phyloP scores from a whole-genome alignment of 148 eudicot species.

The Cornus florida region DNA sequence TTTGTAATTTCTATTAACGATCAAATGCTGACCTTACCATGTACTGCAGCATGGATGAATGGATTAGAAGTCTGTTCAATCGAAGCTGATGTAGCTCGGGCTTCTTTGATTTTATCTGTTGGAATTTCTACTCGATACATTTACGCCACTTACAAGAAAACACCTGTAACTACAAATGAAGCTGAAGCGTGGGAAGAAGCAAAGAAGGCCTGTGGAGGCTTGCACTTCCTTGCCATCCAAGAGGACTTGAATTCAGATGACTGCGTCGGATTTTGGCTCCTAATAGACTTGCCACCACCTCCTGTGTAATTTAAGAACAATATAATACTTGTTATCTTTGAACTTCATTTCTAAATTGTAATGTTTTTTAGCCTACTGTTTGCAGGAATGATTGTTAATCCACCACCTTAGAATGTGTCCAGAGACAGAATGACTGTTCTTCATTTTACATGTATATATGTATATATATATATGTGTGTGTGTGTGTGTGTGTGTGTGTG shows the following conservation, averaged over 20 bases:
- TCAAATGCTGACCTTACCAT: not conserved
- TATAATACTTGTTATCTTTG: not conserved
- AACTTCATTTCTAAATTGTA: not conserved
- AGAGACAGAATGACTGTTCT: no score
- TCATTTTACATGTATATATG: no score
- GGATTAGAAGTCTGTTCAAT: constrained; percentile 90
- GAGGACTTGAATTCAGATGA: constrained; percentile 80
- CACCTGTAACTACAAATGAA: constrained; percentile 62
- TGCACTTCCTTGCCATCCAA: constrained; percentile 95
- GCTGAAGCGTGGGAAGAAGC: constrained; percentile 87
- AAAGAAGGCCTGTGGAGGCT: constrained; percentile 28
- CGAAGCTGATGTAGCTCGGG: constrained; percentile 70
- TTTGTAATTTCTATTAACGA: not conserved
- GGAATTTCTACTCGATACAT: constrained; percentile 76
- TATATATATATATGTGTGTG: no score
- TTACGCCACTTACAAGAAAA: constrained; percentile 79
- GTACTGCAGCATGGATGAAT: constrained; percentile 88
- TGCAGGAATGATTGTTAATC: no score
- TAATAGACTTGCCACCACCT: constrained; percentile 89
- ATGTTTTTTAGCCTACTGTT: not conserved
- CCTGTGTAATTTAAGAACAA: constrained; percentile 51
- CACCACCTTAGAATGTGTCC: no score
- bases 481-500: no score
- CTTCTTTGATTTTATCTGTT: constrained; percentile 64
- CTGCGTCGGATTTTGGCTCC: constrained; percentile 96